phyloP scores from a whole-genome alignment of 768 basidiomycete species.

The Clitopilus hobsonii region DNA sequence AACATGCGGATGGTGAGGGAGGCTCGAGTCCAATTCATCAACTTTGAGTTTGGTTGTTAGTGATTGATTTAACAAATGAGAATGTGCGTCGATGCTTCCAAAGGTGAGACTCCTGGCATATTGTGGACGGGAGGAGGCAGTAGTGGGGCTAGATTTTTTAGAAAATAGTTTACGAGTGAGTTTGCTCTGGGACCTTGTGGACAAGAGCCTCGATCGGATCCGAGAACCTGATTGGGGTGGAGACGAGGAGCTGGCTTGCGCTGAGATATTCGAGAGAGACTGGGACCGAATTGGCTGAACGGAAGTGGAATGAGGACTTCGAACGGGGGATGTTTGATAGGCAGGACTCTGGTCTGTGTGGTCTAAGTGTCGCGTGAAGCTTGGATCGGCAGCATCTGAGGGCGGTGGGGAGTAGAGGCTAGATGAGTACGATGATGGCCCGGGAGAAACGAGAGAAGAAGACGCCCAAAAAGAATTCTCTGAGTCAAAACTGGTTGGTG shows the following conservation, averaged over 20 bases:
- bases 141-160: constrained; percentile 28
- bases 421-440: constrained; percentile 35
- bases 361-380: not conserved
- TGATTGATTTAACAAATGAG: constrained; percentile 33
- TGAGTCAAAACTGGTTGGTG: constrained; percentile 47
- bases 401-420: constrained; percentile 8
- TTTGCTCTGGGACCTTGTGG: constrained; percentile 38
- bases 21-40: constrained; percentile 15
- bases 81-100: constrained; percentile 17
- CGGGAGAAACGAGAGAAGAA: constrained; percentile 23
- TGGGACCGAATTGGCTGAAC: not conserved
- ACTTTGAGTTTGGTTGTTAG: constrained; percentile 35
- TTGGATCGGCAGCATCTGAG: not conserved
- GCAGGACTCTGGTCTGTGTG: not conserved
- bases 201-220: constrained; percentile 42
- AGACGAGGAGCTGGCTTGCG: constrained; percentile 39
- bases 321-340: constrained; percentile 9
- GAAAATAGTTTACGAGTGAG: constrained; percentile 54
- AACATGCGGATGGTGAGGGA: constrained; percentile 7
- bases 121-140: not conserved
- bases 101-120: not conserved
- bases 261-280: constrained; percentile 10
- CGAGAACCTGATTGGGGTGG: constrained; percentile 43
- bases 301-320: constrained; percentile 11
- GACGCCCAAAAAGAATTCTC: constrained; percentile 33